Base-by-base conservation (phyloP, 805 yeast genomes). In the Blastobotrys muscicola region DNA sequence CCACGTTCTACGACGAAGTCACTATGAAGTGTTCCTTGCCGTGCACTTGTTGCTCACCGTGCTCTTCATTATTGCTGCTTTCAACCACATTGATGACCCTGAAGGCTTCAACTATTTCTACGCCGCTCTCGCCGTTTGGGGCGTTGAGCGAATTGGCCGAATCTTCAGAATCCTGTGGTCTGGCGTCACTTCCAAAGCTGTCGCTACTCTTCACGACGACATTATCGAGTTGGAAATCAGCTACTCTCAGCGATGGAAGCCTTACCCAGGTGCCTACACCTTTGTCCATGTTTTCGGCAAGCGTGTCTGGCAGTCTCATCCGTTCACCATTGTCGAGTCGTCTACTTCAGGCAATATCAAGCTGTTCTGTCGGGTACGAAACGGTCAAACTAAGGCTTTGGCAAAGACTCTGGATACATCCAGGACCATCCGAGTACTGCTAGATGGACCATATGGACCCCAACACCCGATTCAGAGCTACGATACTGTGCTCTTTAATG, bases 291-390 rank as follows among this genome's bases (percentile, higher is more conserved):
- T 81, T 57, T 47, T 79, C 45, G 64, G 72, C 11, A 53, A 61
- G 1, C 61, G 70, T 26, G 77, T 80, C 58, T 80, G 80, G 78
- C 85, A 82, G 57, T 75, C 81, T 4, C 87, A 82, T 58, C 90
- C 90, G 4, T 82, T 84, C 62, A 79, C 89, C 1, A 36, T 61
- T 14, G 41, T 49, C 23, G 43, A 44, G 12, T 33, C 51, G 7
- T 49, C 54, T 8, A 38, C 35, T 9, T 45, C 46, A 3, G 46
- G 37, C 3, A 41, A 42, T 23, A 37, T 44, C 38, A 42, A 45
- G 31, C 42, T 53, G 26, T 41, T 44, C 35, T 39, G 37, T 5
- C 26, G 48, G 26, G 49, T 47, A 16, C 46, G 47, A 42, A 40
- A 47, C 10, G 57, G 57, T 6, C 37, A 47, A 20, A 53, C 57